Evolutionary conservation across 2,329 filamentous ascomycete genomes (phyloP), one percentile per base, ranked within the genome.

Genomic region (Elsinoe arachidis): DNA sequence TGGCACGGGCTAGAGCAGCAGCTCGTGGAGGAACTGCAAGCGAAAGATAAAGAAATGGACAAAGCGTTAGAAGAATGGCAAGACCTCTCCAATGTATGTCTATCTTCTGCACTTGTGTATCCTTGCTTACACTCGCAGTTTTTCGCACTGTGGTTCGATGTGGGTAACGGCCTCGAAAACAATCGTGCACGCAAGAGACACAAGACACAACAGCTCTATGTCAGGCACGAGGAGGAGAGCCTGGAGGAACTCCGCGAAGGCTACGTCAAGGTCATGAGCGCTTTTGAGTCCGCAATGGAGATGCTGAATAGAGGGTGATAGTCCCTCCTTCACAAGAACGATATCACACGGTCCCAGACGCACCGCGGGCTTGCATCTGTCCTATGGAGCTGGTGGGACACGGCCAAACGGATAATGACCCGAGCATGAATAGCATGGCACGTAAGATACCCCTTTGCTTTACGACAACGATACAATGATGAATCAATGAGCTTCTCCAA

Each of bases 181-280:
- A 84, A 86, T 59, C 81, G 91, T 57, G 87, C 88, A 21, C 78
- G 83, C 61, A 92, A 92, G 70, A 83, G 87, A 57, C 78, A 96
- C 46, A 87, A 86, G 66, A 96, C 91, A 1, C 84, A 90, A 61
- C 83, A 86, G 68, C 78, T 83, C 60, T 87, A 86, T 68, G 88
- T 95, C 30, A 82, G 86, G 61, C 76, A 89, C 43, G 82, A 86
- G 0, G 91, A 96, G 68, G 76, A 82, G 38, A 80, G 78, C 23
- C 76, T 95, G 58, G 82, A 84, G 56, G 79, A 85, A 63, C 93
- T 87, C 68, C 86, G 90, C 66, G 78, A 85, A 60, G 90, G 96
- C 65, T 88, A 78, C 55, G 67, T 72, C 56, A 68, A 68, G 57
- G 76, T 78, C 7, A 75, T 78, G 35, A 64, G 68, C 33, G 76